Base-by-base conservation (phyloP, 768 basidiomycete species). In the Rhizopogon vinicolor region DNA sequence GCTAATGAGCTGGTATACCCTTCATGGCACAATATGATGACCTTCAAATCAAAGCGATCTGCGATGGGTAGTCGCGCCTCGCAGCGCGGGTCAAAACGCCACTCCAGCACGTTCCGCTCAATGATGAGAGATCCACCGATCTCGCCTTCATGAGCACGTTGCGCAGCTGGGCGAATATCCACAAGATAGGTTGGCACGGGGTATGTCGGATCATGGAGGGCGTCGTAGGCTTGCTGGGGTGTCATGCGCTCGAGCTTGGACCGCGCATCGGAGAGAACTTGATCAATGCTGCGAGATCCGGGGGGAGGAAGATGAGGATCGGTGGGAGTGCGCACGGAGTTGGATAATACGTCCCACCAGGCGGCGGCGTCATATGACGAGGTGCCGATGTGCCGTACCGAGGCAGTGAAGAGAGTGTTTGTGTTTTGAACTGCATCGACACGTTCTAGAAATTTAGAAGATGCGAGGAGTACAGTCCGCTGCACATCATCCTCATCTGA, bases 31-130 rank as follows among this genome's bases (percentile, higher is more conserved):
- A 90, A 83, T 9, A 92, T 69, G 58, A 92, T 87, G 31, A 89
- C 77, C 46, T 86, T 70, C 41, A 91, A 63, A 71, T 91, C 90
- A 61, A 87, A 91, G 53, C 88, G 73, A 69, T 89, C 84, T 25
- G 82, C 89, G 59, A 91, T 83, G 1, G 79, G 69, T 51, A 91
- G 69, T 39, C 85, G 75, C 10, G 79, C 74, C 7, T 78, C 73
- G 60, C 72, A 77, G 54, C 87, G 76, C 5, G 89, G 90, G 68
- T 92, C 89, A 60, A 92, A 85, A 22, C 82, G 78, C 87, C 88
- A 90, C 66, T 92, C 90, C 51, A 92, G 76, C 5, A 84, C 79
- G 62, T 88, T 91, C 19, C 89, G 78, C 62, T 91, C 89, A 55
- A 91, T 79, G 52, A 87, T 71, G 53, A 91, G 70, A n/a, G 88